Percentiles rank a stretch among this genome's conserved stretches.
Conservation (phyloP, 108 stramenopile genomes). For the Pseudonitzschia pungens region DNA sequence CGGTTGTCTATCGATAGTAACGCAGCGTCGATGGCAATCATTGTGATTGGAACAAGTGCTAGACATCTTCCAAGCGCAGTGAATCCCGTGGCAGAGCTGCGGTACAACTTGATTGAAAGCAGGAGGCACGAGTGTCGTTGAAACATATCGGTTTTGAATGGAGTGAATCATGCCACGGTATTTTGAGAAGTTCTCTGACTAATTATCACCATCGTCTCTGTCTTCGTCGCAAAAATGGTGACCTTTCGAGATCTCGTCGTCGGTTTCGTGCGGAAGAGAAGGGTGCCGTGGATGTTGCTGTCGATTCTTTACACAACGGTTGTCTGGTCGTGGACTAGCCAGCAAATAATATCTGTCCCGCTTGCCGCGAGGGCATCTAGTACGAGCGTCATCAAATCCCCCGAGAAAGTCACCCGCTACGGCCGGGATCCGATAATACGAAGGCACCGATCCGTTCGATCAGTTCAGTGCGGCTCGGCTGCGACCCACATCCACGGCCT, state of each 20-base stretch:
- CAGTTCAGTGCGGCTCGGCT: background rate
- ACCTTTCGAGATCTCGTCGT: background rate
- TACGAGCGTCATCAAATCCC: background rate
- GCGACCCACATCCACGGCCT: constrained; percentile 1
- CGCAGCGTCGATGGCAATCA: no score
- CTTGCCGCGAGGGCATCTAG: background rate
- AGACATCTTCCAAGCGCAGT: background rate
- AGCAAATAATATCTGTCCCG: constrained; percentile 4
- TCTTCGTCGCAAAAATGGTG: constrained; percentile 8
- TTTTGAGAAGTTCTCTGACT: background rate
- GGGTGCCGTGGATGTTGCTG: background rate
- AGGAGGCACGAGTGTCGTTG: background rate
- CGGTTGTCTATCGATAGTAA: no score
- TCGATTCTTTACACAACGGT: constrained; percentile 2
- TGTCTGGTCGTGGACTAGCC: constrained; percentile 14
- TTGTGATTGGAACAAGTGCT: no score
- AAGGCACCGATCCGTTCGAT: background rate
- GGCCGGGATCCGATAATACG: background rate
- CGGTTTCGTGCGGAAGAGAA: background rate
- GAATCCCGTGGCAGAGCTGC: no score
- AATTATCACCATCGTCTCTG: background rate
- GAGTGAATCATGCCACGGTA: constrained; percentile 6
- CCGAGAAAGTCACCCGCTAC: background rate
- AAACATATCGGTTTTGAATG: background rate
- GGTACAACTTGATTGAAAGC: background rate